phyloP scores from a whole-genome alignment of 1,284 basidiomycete species.

The Tremellales sp. region DNA sequence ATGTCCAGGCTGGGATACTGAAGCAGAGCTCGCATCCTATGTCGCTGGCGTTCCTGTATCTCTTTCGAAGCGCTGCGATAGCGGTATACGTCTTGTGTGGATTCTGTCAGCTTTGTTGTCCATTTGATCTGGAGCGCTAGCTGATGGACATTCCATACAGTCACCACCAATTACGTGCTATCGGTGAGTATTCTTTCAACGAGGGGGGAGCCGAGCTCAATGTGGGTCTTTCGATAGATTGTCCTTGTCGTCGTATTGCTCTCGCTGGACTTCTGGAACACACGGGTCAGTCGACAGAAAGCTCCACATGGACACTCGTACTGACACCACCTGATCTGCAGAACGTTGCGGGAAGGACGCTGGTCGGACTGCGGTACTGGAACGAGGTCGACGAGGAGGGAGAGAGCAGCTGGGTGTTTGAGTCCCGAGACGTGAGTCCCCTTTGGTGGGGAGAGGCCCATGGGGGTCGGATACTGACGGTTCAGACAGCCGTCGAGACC shows the following conservation, averaged over 20 bases:
- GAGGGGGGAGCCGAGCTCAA: background rate
- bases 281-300: conserved; percentile 57
- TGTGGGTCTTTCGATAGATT: conserved; percentile 56
- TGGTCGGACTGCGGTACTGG: conserved; percentile 92
- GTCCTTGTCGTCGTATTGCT: conserved; percentile 85
- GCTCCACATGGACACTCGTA: background rate
- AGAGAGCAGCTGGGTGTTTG: conserved; percentile 93
- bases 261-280: conserved; percentile 96
- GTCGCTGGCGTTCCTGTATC: conserved; percentile 74
- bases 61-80: conserved; percentile 80
- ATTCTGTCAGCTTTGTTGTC: conserved; percentile 42
- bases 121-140: conserved; percentile 1
- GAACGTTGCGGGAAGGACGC: conserved; percentile 85
- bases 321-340: conserved; percentile 38
- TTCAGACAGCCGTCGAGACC: conserved; percentile 73
- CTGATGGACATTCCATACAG: conserved; percentile 47
- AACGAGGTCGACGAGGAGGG: conserved; percentile 97
- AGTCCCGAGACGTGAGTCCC: conserved; percentile 76
- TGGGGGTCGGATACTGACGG: background rate
- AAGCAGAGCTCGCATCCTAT: conserved; percentile 74
- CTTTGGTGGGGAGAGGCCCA: background rate
- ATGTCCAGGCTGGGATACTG: conserved; percentile 40
- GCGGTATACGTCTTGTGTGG: conserved; percentile 83
- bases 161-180: conserved; percentile 83
- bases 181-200: conserved; percentile 57